These are phyloP conservation scores for Batrachochytrium dendrobatidis DNA, from an alignment of 371 early-diverging fungal species.

Conservation along the genomic window DNA sequence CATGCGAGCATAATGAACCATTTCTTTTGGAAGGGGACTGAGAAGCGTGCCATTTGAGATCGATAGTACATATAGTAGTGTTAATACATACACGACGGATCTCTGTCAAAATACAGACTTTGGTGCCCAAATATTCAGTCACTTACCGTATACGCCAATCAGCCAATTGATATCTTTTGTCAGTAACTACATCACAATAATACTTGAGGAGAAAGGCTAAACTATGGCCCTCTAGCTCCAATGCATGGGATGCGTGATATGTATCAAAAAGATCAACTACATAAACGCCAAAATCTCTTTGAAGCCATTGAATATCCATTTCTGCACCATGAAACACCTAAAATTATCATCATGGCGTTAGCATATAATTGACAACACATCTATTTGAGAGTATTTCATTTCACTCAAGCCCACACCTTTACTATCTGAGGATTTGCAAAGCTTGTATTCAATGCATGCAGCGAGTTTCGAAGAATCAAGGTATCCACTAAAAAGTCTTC, in stretches of 20 bases:
- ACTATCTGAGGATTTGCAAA: slow-evolving; percentile 83
- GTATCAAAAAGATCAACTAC: slow-evolving; percentile 96
- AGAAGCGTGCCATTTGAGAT: slow-evolving; percentile 3
- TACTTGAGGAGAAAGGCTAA: slow-evolving; percentile 73
- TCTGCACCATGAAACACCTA: slow-evolving; percentile 91
- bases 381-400: not conserved
- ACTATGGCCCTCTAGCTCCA: slow-evolving; percentile 64
- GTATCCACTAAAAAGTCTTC: slow-evolving; percentile 90
- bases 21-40: slow-evolving; percentile 83
- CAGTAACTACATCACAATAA: slow-evolving; percentile 73
- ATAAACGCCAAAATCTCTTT: slow-evolving; percentile 93
- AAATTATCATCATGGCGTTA: not conserved
- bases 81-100: not conserved
- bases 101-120: too few relatives aligned
- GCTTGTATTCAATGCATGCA: slow-evolving; percentile 69
- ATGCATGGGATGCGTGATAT: slow-evolving; percentile 79
- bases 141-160: slow-evolving; percentile 89
- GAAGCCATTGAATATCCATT: slow-evolving; percentile 94
- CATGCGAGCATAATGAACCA: slow-evolving; percentile 85
- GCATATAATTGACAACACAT: not conserved
- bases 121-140: too few relatives aligned
- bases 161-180: slow-evolving; percentile 92
- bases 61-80: not conserved
- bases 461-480: slow-evolving; percentile 65
- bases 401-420: slow-evolving; percentile 55